phyloP scores from a whole-genome alignment of 345 rosid species.

The Gossypium anomalum region DNA sequence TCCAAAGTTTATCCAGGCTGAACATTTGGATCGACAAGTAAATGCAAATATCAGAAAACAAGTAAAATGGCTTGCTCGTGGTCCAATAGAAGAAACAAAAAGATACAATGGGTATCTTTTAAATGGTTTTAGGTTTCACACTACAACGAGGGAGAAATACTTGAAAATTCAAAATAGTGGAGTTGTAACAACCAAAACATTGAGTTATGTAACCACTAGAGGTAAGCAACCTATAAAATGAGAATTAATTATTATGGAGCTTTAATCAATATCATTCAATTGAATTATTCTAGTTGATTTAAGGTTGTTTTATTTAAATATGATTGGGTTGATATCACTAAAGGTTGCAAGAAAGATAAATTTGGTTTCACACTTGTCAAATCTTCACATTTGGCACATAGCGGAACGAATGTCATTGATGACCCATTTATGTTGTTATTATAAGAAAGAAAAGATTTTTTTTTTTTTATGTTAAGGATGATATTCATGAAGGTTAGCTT shows the following conservation, averaged over 20 bases:
- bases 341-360: neutral
- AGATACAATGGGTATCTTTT: neutral
- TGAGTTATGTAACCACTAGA: neutral
- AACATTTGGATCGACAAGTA: neutral
- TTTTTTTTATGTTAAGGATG: too few relatives aligned
- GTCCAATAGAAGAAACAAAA: neutral
- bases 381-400: neutral
- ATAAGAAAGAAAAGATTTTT: too few relatives aligned
- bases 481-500: too few relatives aligned
- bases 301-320: neutral
- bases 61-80: neutral
- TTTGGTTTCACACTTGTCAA: neutral
- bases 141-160: neutral
- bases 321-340: neutral
- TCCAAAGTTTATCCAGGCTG: too few relatives aligned
- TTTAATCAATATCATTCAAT: neutral
- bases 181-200: neutral
- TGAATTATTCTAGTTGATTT: neutral
- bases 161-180: neutral
- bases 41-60: neutral
- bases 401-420: too few relatives aligned
- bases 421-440: neutral
- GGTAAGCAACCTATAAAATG: neutral
- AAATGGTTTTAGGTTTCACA: neutral
- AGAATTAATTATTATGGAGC: neutral